phyloP scores from a whole-genome alignment of 192 early-diverging fungal genomes.

The Mortierella alpina region DNA sequence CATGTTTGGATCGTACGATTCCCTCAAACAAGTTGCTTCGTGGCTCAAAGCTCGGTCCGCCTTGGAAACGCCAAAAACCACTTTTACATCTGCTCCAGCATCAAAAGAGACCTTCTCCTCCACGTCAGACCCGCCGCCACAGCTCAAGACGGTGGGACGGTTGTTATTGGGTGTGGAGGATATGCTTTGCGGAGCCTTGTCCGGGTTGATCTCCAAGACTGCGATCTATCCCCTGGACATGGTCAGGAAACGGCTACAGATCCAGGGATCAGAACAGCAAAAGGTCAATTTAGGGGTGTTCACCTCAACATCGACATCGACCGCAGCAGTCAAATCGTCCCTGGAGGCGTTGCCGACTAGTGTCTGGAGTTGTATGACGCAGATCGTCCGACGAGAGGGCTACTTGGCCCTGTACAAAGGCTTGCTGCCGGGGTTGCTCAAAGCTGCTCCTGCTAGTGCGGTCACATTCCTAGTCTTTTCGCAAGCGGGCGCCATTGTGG shows the following conservation, averaged over 20 bases:
- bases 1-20: slow-evolving; percentile 85
- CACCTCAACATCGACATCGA: neutral
- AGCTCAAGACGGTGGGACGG: slow-evolving; percentile 1
- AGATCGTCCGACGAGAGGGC: slow-evolving; percentile 84
- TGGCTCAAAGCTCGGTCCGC: slow-evolving; percentile 28
- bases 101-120: slow-evolving; percentile 1
- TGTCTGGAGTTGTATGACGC: slow-evolving; percentile 65
- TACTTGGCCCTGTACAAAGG: slow-evolving; percentile 90
- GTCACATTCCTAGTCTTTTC: slow-evolving; percentile 90
- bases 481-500: slow-evolving; percentile 67
- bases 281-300: slow-evolving; percentile 1
- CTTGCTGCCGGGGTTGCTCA: slow-evolving; percentile 83
- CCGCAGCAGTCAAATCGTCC: slow-evolving; percentile 33
- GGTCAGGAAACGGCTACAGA: slow-evolving; percentile 80
- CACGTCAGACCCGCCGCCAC: neutral
- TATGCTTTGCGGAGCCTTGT: slow-evolving; percentile 80
- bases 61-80: neutral
- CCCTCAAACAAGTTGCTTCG: slow-evolving; percentile 61
- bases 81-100: neutral
- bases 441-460: slow-evolving; percentile 87
- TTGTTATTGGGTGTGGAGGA: slow-evolving; percentile 62
- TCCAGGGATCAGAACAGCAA: slow-evolving; percentile 56
- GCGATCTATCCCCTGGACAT: slow-evolving; percentile 93
- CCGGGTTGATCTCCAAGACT: slow-evolving; percentile 86
- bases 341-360: slow-evolving; percentile 55